Evolutionary conservation across 495 filamentous ascomycete genomes (phyloP).

Genomic region (Aspergillus heteromorphus): DNA sequence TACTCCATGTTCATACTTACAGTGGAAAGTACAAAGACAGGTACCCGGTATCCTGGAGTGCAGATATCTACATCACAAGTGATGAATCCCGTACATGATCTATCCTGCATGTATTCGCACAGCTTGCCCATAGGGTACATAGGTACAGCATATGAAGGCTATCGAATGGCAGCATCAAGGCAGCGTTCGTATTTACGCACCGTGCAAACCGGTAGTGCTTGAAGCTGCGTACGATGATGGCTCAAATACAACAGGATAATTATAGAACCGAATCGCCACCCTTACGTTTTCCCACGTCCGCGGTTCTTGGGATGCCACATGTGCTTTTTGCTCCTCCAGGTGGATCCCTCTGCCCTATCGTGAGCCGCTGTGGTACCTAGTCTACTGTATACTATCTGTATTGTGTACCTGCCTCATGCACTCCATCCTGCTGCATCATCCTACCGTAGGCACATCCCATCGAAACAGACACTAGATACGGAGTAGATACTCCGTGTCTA

Average conservation of each 20-base stretch:
- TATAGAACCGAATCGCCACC: not conserved
- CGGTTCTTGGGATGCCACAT: constrained; percentile 7
- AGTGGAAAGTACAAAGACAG: not conserved
- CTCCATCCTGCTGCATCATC: not conserved
- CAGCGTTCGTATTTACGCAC: not conserved
- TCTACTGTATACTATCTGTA: no score
- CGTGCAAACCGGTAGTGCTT: not conserved
- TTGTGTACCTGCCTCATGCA: not conserved
- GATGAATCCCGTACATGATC: not conserved
- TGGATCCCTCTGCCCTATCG: not conserved
- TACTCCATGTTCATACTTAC: not conserved
- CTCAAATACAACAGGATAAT: not conserved
- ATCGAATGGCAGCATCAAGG: not conserved
- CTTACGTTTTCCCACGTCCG: constrained; percentile 1
- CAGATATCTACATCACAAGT: not conserved
- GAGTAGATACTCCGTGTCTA: not conserved
- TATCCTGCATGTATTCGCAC: not conserved
- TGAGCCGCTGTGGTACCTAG: not conserved
- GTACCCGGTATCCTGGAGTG: not conserved
- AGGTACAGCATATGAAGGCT: not conserved
- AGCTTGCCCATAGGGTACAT: not conserved
- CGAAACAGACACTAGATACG: not conserved
- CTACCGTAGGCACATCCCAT: not conserved
- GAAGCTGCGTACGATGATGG: not conserved
- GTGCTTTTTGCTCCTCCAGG: constrained; percentile 1